phyloP scores from a whole-genome alignment of 1,284 basidiomycete genomes.

The Meripilus lineatus region DNA sequence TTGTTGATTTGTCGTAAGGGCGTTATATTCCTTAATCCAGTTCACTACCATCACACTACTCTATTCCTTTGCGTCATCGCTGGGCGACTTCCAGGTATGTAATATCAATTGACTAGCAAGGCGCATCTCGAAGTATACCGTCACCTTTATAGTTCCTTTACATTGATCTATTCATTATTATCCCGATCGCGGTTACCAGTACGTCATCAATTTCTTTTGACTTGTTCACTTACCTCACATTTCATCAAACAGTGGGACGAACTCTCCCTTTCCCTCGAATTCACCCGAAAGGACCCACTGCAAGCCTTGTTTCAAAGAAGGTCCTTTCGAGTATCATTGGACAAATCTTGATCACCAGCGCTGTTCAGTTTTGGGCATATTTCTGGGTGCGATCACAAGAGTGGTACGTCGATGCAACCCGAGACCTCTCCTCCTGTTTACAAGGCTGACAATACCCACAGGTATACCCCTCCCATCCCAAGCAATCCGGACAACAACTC shows the following conservation, averaged over 20 bases:
- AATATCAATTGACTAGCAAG: slow-evolving; percentile 5
- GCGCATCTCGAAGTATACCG: slow-evolving; percentile 7
- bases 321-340: slow-evolving; percentile 93
- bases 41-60: slow-evolving; percentile 87
- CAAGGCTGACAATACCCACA: slow-evolving; percentile 16
- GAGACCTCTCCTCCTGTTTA: background rate
- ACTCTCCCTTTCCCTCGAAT: slow-evolving; percentile 88
- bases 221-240: slow-evolving; percentile 3
- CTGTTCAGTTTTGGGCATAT: slow-evolving; percentile 84
- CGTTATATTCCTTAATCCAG: slow-evolving; percentile 87
- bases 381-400: slow-evolving; percentile 82
- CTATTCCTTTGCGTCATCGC: slow-evolving; percentile 93
- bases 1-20: slow-evolving; percentile 44
- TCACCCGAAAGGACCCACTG: slow-evolving; percentile 89
- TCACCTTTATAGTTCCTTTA: slow-evolving; percentile 81
- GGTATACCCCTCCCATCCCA: slow-evolving; percentile 61
- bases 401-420: slow-evolving; percentile 73
- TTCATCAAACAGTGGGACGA: slow-evolving; percentile 72
- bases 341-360: slow-evolving; percentile 86
- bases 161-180: slow-evolving; percentile 97
- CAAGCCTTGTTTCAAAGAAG: slow-evolving; percentile 94
- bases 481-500: slow-evolving; percentile 51
- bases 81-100: slow-evolving; percentile 92
- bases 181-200: slow-evolving; percentile 95
- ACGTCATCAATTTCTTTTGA: slow-evolving; percentile 28